Evolutionary conservation across 345 rosid species (phyloP), one percentile per base, ranked within the genome.

Genomic region (Populus ilicifolia): DNA sequence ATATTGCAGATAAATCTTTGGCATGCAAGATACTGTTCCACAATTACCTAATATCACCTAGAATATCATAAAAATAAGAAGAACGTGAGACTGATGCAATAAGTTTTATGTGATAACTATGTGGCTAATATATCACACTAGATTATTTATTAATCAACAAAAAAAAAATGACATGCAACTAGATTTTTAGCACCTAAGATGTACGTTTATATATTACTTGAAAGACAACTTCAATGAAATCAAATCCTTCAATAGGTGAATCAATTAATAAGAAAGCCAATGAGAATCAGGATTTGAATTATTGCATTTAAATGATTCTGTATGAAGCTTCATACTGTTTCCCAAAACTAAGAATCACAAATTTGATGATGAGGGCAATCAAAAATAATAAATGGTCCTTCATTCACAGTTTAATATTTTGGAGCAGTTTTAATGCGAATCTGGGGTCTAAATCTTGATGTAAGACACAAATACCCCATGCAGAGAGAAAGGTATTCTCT

Each of bases 201-300:
- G 69, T 3, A 23, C 18, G 36, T 20, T 44, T 64, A 27, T 27
- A 27, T 27, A 8, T 25, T 14, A 25, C 23, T 33, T 67, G 6
- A 44, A 75, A 20, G 36, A 30, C 63, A 48, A 66, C 27, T 12
- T 43, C 21, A 11, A 8, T 18, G 33, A 64, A 18, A 64, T 74
- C 8, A n/a, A 23, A 39, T 38, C 48, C 70, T 67, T 30, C 23
- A 35, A 39, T 0, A 4, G 23, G 44, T 39, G 25, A 20, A 36
- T 18, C 56, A 25, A 62, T 62, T 25, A 20, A 5, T 17, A 25
- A 41, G 14, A 30, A 56, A 36, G 30, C 1, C 35, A 17, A 23
- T n/a, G 20, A 72, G 62, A 70, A 73, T 23, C 52, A 61, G 35
- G 44, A 14, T 63, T 74, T 75, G 44, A 38, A 65, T 8, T 65